Evolutionary conservation across 2,329 filamentous ascomycete species (phyloP), one percentile per base, ranked within the genome.

Genomic region (Microcera coccophila): DNA sequence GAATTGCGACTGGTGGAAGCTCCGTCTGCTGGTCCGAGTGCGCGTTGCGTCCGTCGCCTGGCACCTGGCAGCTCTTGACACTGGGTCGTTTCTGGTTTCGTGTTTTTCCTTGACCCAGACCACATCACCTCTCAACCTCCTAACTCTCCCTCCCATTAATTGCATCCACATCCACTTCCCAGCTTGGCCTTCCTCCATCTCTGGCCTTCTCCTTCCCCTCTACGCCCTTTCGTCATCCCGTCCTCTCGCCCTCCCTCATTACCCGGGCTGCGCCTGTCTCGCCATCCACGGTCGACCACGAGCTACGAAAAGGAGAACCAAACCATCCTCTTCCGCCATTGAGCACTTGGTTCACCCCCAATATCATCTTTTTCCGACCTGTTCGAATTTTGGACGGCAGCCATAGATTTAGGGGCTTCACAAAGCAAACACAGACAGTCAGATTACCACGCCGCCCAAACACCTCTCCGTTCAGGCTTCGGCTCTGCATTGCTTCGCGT

Each of bases 21-120:
- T 26, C 50, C 37, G 41, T 46, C 47, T 43, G 33, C 51, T 47
- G 41, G 47, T 47, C 50, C 45, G 51, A 54, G 49, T 50, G 53
- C 45, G 41, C 36, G 41, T 53, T 46, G 39, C 36, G 29, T 44
- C 39, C 35, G 44, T 35, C 39, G 37, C 38, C 31, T 42, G 16
- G 33, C 42, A 32, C 29, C 29, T 32, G 29, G 15, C 15, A 32
- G 12, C 29, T 32, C 16, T 41, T 22, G 37, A 31, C 33, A 29
- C 36, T 36, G 26, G 18, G 38, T 14, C 17, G 34, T 36, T 42
- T 36, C 45, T 39, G 41, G 24, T 34, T 43, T 22, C 33, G 32
- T 18, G n/a, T n/a, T n/a, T n/a, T n/a, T n/a, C n/a, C n/a, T n/a
- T 21, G 36, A 22, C 32, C 18, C 24, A 38, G 34, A 22, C 19